These are phyloP conservation scores for Delitschia confertaspora DNA, from an alignment of 495 filamentous ascomycete genomes.

Conservation along the genomic window DNA sequence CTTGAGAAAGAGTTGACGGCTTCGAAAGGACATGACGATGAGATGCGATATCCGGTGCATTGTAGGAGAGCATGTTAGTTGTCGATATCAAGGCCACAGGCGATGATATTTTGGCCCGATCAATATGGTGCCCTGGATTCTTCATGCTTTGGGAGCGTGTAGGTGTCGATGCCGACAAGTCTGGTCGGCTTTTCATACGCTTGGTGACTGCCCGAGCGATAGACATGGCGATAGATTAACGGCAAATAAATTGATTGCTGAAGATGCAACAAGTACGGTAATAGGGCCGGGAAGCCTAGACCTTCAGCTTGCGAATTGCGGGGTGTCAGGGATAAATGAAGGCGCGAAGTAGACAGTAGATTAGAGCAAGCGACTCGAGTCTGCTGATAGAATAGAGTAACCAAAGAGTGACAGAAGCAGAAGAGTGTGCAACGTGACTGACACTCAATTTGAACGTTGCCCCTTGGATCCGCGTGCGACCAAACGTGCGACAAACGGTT, in stretches of 20 bases:
- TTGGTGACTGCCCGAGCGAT: constrained; percentile 24
- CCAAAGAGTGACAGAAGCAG: too few relatives aligned
- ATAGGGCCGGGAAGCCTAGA: constrained; percentile 25
- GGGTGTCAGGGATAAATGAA: constrained; percentile 28
- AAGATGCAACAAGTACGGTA: constrained; percentile 16
- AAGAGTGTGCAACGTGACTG: too few relatives aligned
- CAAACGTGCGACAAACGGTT: too few relatives aligned
- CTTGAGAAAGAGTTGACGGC: constrained; percentile 45
- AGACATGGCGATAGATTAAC: constrained; percentile 32
- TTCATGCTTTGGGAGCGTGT: constrained; percentile 33
- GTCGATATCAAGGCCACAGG: constrained; percentile 84
- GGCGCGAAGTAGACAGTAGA: neutral
- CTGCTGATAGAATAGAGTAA: neutral
- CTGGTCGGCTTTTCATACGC: constrained; percentile 23
- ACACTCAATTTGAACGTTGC: too few relatives aligned
- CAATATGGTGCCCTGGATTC: constrained; percentile 29
- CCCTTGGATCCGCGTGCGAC: too few relatives aligned
- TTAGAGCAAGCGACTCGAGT: neutral
- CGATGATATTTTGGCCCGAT: constrained; percentile 61
- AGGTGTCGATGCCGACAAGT: constrained; percentile 12
- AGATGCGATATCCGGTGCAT: constrained; percentile 64
- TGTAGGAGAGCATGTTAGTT: constrained; percentile 92
- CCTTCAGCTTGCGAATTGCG: constrained; percentile 18
- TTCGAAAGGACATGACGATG: constrained; percentile 39
- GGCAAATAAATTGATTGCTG: constrained; percentile 17